Evolutionary conservation across 169 alveolate genomes (phyloP).

Genomic region (Plasmodium vivax): DNA sequence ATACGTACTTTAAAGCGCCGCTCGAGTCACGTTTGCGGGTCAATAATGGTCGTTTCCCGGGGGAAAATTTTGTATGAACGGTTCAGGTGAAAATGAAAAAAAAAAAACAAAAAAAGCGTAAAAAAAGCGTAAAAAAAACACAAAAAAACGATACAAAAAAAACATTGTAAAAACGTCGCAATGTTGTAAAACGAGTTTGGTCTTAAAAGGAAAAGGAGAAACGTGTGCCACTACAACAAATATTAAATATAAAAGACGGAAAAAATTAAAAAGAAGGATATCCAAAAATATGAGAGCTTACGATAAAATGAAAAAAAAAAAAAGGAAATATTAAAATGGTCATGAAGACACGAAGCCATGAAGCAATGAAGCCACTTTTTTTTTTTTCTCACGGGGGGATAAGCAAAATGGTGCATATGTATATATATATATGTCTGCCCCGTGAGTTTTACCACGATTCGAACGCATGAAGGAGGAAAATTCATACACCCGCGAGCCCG

Average conservation of each 20-base stretch:
- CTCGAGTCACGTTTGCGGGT: not conserved
- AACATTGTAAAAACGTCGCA: not conserved
- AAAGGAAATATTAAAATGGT: not conserved
- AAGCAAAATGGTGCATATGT: not conserved
- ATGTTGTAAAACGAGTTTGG: not conserved
- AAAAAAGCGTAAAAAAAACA: not conserved
- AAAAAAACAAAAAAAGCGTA: too few species aligned
- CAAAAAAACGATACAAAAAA: not conserved
- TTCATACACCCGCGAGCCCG: not conserved
- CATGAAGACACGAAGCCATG: not conserved
- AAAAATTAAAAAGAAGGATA: not conserved
- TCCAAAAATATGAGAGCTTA: not conserved
- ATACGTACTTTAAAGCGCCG: not conserved
- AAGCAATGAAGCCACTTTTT: not conserved
- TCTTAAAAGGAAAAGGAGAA: not conserved
- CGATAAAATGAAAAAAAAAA: not conserved
- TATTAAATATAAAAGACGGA: slow-evolving; percentile 1
- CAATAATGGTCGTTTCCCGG: not conserved
- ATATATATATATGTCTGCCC: not conserved
- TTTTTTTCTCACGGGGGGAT: not conserved
- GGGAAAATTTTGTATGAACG: not conserved
- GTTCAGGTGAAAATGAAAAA: not conserved
- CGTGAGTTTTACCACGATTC: not conserved
- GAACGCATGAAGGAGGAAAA: not conserved
- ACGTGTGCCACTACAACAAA: not conserved